Percentiles rank a stretch among this genome's conserved stretches.
Conservation (phyloP, 148 eudicot genomes). For the Persicaria maculosa region DNA sequence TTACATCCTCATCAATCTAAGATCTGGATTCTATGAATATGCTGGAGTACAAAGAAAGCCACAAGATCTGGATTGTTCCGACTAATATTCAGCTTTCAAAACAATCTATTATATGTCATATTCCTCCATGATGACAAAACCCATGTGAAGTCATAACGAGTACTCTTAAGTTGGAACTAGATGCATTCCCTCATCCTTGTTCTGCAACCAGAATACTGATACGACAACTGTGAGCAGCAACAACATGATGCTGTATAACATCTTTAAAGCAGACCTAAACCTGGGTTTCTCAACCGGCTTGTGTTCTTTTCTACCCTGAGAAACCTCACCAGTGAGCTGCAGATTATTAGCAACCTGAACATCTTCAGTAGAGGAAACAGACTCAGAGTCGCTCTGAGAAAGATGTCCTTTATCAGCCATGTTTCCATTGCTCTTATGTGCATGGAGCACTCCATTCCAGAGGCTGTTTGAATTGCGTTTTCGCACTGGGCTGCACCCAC, state of each 20-base stretch:
- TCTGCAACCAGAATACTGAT: constrained; percentile 32
- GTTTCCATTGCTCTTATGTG: constrained; percentile 14
- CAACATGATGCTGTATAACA: constrained; percentile 18
- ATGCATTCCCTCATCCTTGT: constrained; percentile 28
- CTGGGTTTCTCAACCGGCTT: constrained; percentile 14
- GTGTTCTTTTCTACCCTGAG: constrained; percentile 20
- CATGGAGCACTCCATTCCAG: constrained; percentile 15
- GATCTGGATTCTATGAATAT: background rate
- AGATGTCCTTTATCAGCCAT: constrained; percentile 21
- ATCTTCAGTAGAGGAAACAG: constrained; percentile 60
- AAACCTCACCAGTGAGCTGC: constrained; percentile 15
- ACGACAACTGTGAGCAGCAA: constrained; percentile 31
- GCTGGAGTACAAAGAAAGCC: background rate
- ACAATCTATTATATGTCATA: background rate
- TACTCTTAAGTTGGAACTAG: constrained; percentile 68
- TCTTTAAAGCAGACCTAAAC: constrained; percentile 17
- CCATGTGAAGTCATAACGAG: constrained; percentile 12
- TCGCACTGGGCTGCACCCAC: constrained; percentile 15
- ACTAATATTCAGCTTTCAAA: background rate
- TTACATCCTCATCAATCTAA: background rate
- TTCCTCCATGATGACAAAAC: background rate
- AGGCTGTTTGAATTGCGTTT: constrained; percentile 37
- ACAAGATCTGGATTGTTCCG: background rate
- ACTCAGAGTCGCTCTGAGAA: constrained; percentile 38
- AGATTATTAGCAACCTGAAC: background rate